Evolutionary conservation across 805 yeast species (phyloP).

Genomic region (Yamadazyma tumulicola): DNA sequence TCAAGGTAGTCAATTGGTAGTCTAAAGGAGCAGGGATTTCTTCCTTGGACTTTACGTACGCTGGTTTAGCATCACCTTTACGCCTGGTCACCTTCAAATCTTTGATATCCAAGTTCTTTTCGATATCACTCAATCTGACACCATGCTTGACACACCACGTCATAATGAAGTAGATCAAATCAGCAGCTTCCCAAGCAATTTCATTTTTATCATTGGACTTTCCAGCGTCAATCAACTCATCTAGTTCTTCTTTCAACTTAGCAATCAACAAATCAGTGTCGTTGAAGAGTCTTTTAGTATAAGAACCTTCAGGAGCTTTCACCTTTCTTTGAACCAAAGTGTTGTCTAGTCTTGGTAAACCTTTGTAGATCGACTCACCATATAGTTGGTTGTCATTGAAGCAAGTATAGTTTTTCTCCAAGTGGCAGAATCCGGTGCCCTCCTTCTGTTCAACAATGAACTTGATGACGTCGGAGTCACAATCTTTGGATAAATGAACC

Average conservation of each 20-base stretch:
- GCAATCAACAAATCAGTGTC: conserved; percentile 77
- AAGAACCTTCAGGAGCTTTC: conserved; percentile 89
- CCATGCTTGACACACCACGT: conserved; percentile 63
- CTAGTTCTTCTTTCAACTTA: conserved; percentile 93
- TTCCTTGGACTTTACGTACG: conserved; percentile 45
- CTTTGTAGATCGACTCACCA: conserved; percentile 51
- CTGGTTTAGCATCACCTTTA: conserved; percentile 92
- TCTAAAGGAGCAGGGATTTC: conserved; percentile 13
- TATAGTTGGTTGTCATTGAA: conserved; percentile 48
- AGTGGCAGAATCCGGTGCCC: conserved; percentile 92
- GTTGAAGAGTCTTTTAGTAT: conserved; percentile 81
- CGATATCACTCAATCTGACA: conserved; percentile 77
- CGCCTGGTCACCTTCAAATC: conserved; percentile 85
- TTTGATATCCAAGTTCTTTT: conserved; percentile 78
- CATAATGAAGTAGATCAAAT: conserved; percentile 60
- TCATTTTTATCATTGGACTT: conserved; percentile 19
- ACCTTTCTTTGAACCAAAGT: conserved; percentile 59
- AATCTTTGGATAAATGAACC: conserved; percentile 66
- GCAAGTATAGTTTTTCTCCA: conserved; percentile 69
- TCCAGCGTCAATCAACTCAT: conserved; percentile 86
- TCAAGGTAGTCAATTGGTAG: conserved; percentile 51
- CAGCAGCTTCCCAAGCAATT: conserved; percentile 95
- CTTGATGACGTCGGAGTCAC: conserved; percentile 89
- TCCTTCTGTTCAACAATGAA: conserved; percentile 75
- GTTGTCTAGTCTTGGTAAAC: conserved; percentile 64